Base-by-base conservation (phyloP, 306 rosid species). In the Castanospermum australe region DNA sequence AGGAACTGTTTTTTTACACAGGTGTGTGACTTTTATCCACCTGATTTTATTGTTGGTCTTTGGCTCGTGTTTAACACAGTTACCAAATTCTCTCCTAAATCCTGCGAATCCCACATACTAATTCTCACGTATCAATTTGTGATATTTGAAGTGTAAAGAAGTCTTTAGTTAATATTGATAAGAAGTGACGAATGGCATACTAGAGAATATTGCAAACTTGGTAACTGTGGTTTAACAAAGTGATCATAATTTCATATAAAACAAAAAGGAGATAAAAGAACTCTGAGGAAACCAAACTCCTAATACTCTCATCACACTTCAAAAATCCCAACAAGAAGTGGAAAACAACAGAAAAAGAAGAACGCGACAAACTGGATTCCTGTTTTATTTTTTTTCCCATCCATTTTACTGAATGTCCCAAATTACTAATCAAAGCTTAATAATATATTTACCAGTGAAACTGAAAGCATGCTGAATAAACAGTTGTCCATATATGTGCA, bases 331-430 rank as follows among this genome's bases (percentile, higher is more conserved):
- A 52, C 1, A 28, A 76, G 32, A 21, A 11, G 5, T 17, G 33
- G 51, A 33, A 21, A 62, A 76, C 61, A 75, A 45, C 4, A n/a
- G 6, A 47, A 47, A 51, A 66, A 14, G 56, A 77, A 51, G n/a
- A n/a, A n/a, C n/a, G 30, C 12, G 63, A 77, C 55, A 77, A 56
- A 71, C 51, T 50, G 30, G 75, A 68, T n/a, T 50, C 30, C 0
- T 17, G 7, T 12, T 1, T 42, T 42, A 21, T 67, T 13, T n/a
- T n/a, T n/a, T n/a, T n/a, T n/a, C n/a, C n/a, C n/a, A 42, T 20
- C 68, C 30, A 24, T 41, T 57, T 61, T 60, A 45, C 33, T 42
- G 55, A 67, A 67, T 13, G 18, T 17, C 13, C 12, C 20, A 21
- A 7, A 50, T 48, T 70, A 50, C 32, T 73, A 2, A 1, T 11